These are phyloP conservation scores for Vaccinium myrtillus DNA, from an alignment of 148 eudicot genomes.

Conservation along the genomic window DNA sequence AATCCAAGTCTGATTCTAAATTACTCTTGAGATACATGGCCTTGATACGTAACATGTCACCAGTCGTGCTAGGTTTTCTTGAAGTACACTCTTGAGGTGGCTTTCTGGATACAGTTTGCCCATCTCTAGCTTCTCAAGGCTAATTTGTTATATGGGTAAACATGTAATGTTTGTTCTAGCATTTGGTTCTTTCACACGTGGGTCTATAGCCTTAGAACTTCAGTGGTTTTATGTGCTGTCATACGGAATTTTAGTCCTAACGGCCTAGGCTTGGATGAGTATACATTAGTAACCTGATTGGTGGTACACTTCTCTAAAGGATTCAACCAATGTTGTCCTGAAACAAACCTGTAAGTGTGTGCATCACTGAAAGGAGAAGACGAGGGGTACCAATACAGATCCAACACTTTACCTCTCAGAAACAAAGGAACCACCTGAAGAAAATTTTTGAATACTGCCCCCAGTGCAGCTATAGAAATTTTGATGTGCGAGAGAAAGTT, in stretches of 20 bases:
- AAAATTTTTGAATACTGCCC: not conserved
- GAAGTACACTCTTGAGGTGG: not conserved
- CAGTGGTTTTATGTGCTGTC: not conserved
- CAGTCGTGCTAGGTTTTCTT: not conserved
- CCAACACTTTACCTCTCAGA: not conserved
- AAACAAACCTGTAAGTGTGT: not conserved
- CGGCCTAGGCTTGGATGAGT: too few species aligned
- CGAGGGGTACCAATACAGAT: not conserved
- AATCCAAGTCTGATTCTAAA: not conserved
- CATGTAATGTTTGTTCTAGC: not conserved
- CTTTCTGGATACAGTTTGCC: not conserved
- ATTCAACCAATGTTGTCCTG: too few species aligned
- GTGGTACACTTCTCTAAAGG: too few species aligned
- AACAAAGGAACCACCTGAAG: not conserved
- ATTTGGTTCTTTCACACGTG: not conserved
- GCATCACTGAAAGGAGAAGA: not conserved
- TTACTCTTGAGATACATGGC: not conserved
- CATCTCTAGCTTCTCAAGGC: not conserved
- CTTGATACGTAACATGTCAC: not conserved
- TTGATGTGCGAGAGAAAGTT: not conserved
- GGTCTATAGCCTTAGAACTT: not conserved
- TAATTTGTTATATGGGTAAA: not conserved
- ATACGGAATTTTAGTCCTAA: not conserved
- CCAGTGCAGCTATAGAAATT: not conserved
- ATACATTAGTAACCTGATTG: too few species aligned